Evolutionary conservation across 495 filamentous ascomycete genomes (phyloP).

Genomic region (Neurospora terricola): DNA sequence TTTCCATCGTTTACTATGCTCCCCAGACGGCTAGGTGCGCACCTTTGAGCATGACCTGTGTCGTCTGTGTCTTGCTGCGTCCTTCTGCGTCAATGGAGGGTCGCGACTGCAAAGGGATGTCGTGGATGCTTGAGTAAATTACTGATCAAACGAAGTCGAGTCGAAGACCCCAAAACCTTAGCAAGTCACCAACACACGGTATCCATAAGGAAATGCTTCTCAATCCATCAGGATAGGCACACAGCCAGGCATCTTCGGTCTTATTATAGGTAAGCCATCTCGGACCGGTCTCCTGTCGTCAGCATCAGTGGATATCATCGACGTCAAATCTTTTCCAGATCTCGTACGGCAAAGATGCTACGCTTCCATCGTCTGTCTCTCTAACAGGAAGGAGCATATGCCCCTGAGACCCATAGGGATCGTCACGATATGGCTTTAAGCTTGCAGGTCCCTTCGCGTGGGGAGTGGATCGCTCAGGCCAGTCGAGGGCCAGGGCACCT

Average conservation of each 20-base stretch:
- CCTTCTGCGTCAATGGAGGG: background rate
- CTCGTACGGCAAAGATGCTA: background rate
- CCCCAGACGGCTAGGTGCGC: background rate
- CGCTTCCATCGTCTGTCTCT: background rate
- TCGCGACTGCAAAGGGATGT: background rate
- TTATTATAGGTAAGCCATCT: background rate
- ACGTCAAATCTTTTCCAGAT: background rate
- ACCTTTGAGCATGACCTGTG: background rate
- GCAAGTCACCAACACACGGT: background rate
- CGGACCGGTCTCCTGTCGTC: background rate
- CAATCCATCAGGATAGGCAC: background rate
- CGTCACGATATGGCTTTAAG: background rate
- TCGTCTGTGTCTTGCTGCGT: background rate
- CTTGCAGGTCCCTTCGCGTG: background rate
- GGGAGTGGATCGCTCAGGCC: background rate
- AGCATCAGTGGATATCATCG: background rate
- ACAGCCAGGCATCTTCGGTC: background rate
- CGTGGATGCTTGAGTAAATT: background rate
- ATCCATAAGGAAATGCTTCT: background rate
- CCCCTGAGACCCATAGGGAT: background rate
- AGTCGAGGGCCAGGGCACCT: background rate
- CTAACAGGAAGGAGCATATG: background rate
- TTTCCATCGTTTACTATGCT: background rate
- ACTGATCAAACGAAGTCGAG: background rate
- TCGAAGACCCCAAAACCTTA: no score